phyloP scores from a whole-genome alignment of 2,329 filamentous ascomycete species.

The Alternaria sp. region DNA sequence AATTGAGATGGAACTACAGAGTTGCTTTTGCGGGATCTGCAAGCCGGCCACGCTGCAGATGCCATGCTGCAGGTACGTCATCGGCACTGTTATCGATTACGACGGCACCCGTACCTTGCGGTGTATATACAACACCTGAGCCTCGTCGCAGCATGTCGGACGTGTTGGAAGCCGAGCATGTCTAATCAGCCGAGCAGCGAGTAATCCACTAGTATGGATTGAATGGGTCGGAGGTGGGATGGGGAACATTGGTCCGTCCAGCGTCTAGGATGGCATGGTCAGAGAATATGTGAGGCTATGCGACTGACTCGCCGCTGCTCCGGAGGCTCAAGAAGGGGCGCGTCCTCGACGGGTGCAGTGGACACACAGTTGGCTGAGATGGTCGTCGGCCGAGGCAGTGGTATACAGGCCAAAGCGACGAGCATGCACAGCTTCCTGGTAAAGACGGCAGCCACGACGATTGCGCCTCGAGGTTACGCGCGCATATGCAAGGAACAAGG shows the following conservation, averaged over 20 bases:
- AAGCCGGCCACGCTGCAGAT: background rate
- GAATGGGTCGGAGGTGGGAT: background rate
- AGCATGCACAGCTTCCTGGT: background rate
- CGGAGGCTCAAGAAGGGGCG: background rate
- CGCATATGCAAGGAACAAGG: constrained; percentile 11
- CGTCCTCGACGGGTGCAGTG: background rate
- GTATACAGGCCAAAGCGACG: background rate
- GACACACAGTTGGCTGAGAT: background rate
- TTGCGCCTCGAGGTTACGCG: constrained; percentile 11
- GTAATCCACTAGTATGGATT: background rate
- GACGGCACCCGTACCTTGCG: background rate
- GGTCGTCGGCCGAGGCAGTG: background rate
- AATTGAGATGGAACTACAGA: background rate
- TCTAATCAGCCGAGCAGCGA: background rate
- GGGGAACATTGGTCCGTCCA: background rate
- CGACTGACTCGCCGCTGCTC: background rate
- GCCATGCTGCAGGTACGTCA: constrained; percentile 8
- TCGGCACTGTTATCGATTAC: background rate
- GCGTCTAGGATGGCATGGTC: background rate
- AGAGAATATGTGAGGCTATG: background rate
- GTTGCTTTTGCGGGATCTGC: constrained; percentile 7
- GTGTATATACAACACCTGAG: background rate
- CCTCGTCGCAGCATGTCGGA: background rate
- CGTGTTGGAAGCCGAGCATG: background rate
- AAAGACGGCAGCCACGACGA: background rate